These are phyloP conservation scores for Arthrinium puccinioides DNA, from an alignment of 2,329 filamentous ascomycete species.

Conservation along the genomic window DNA sequence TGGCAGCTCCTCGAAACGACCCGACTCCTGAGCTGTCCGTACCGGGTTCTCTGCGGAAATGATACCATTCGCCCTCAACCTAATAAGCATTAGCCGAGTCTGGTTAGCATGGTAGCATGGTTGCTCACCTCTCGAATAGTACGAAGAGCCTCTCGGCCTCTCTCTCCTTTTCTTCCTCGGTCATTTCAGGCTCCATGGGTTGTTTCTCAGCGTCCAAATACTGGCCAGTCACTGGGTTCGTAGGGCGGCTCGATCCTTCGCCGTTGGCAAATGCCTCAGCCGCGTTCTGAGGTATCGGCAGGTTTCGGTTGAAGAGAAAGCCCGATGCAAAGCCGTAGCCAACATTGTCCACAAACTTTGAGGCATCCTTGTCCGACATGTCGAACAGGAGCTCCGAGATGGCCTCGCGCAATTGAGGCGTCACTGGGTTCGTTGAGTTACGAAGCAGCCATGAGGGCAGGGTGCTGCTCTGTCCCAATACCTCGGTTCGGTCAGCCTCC, in stretches of 20 bases:
- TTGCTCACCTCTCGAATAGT: slow-evolving; percentile 66
- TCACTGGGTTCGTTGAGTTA: slow-evolving; percentile 66
- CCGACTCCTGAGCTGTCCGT: slow-evolving; percentile 52
- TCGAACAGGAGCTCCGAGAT: slow-evolving; percentile 81
- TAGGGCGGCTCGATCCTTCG: slow-evolving; percentile 25
- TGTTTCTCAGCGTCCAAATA: slow-evolving; percentile 60
- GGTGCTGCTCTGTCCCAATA: slow-evolving; percentile 68
- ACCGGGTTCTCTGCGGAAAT: slow-evolving; percentile 65
- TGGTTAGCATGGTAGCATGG: too few relatives aligned
- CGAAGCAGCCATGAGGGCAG: slow-evolving; percentile 71
- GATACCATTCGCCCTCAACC: slow-evolving; percentile 39
- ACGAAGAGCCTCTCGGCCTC: slow-evolving; percentile 89
- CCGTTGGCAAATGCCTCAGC: slow-evolving; percentile 40
- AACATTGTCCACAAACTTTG: slow-evolving; percentile 79
- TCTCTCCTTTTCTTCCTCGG: slow-evolving; percentile 80
- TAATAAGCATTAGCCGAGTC: slow-evolving; percentile 11
- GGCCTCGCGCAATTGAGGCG: slow-evolving; percentile 64
- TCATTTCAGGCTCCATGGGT: slow-evolving; percentile 65
- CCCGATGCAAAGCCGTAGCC: slow-evolving; percentile 93
- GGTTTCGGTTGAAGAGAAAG: slow-evolving; percentile 77
- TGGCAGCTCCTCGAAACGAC: slow-evolving; percentile 55
- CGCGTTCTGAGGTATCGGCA: slow-evolving; percentile 64
- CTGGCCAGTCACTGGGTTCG: slow-evolving; percentile 88
- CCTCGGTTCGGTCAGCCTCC: slow-evolving; percentile 65
- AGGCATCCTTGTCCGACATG: slow-evolving; percentile 72